phyloP scores from a whole-genome alignment of 2,329 filamentous ascomycete genomes.

The Colletotrichum noveboracense region DNA sequence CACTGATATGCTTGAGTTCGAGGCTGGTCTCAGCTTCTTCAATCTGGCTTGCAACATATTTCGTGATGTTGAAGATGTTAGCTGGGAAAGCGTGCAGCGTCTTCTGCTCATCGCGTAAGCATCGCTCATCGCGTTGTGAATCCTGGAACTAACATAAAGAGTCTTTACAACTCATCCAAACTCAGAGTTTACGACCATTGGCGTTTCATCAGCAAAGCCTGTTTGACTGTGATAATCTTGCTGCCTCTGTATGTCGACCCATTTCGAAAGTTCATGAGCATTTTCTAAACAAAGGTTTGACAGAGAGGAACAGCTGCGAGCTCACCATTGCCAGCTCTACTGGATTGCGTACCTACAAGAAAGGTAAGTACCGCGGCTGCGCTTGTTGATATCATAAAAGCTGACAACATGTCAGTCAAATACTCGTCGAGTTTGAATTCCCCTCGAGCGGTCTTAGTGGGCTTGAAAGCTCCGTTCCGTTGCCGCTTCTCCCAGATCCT shows the following conservation, averaged over 20 bases:
- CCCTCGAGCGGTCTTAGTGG: neutral
- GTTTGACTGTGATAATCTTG: neutral
- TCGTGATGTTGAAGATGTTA: neutral
- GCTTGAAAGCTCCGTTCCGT: neutral
- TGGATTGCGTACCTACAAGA: neutral
- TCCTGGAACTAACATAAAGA: neutral
- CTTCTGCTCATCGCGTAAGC: neutral
- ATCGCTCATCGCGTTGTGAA: neutral
- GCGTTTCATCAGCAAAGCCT: neutral
- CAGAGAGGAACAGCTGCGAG: neutral
- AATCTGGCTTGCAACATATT: neutral
- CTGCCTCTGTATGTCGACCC: neutral
- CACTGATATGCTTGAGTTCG: rapidly evolving
- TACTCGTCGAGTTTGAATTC: neutral
- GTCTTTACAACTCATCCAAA: neutral
- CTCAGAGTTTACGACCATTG: neutral
- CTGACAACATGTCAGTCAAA: neutral
- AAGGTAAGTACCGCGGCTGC: neutral
- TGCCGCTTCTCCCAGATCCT: neutral
- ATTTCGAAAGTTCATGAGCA: neutral
- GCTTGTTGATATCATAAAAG: neutral
- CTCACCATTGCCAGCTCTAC: neutral
- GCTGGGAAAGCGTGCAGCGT: neutral
- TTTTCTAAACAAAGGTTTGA: neutral
- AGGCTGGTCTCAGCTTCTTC: neutral